A percentile compares a stretch with the other conserved stretches of the same genome.
These are phyloP conservation scores for Russula sp. DNA, from an alignment of 768 basidiomycete species.

Conservation along the genomic window DNA sequence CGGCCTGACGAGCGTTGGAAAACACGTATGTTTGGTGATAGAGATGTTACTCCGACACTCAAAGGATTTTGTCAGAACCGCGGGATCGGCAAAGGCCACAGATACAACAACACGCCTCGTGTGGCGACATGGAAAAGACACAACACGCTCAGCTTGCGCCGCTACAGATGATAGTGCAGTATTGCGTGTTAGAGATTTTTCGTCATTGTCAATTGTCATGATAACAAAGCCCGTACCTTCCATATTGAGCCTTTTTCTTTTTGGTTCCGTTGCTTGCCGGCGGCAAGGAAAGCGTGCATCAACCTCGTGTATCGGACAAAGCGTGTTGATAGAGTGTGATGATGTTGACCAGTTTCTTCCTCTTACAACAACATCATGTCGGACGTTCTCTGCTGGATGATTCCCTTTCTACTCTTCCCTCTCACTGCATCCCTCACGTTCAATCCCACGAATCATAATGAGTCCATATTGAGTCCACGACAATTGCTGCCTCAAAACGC, in stretches of 20 bases:
- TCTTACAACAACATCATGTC: slow-evolving; percentile 31
- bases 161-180: slow-evolving; percentile 63
- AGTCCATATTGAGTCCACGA: neutral
- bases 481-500: slow-evolving; percentile 5
- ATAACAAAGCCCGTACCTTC: neutral
- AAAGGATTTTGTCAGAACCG: slow-evolving; percentile 61
- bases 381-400: slow-evolving; percentile 28
- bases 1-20: slow-evolving; percentile 95
- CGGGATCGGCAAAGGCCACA: slow-evolving; percentile 93
- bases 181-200: neutral
- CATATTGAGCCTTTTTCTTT: neutral
- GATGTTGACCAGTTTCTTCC: neutral
- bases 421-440: neutral
- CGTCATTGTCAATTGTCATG: neutral
- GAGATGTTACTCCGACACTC: slow-evolving; percentile 12
- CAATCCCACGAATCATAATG: slow-evolving; percentile 1
- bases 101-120: slow-evolving; percentile 89
- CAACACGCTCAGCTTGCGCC: slow-evolving; percentile 93
- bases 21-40: slow-evolving; percentile 60
- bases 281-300: slow-evolving; percentile 6
- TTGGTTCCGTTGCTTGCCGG: slow-evolving; percentile 13
- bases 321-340: neutral
- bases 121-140: slow-evolving; percentile 95
- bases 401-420: slow-evolving; percentile 14
- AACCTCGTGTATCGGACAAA: slow-evolving; percentile 6